These are phyloP conservation scores for Claviceps spartinae DNA, from an alignment of 2,329 filamentous ascomycete species.

Conservation along the genomic window DNA sequence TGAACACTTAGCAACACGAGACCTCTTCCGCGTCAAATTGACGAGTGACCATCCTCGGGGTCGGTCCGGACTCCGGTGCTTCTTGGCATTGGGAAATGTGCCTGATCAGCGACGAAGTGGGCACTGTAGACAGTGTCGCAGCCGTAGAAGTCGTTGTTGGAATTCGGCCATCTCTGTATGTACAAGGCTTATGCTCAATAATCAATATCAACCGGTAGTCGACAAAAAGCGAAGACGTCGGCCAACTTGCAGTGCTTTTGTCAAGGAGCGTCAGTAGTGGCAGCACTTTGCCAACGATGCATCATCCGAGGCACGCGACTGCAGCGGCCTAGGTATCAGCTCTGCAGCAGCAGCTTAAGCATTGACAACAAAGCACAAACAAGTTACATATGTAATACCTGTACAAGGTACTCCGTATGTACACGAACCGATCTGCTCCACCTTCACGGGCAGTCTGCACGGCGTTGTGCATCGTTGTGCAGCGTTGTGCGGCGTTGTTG, in stretches of 20 bases:
- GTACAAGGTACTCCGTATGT: background rate
- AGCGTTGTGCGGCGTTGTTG: background rate
- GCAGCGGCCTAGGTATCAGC: background rate
- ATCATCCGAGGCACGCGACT: background rate
- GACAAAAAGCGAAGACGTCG: background rate
- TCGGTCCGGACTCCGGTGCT: background rate
- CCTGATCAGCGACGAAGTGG: background rate
- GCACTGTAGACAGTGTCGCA: background rate
- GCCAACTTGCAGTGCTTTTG: no score
- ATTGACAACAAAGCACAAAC: background rate
- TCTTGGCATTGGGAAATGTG: background rate
- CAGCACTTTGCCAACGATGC: background rate
- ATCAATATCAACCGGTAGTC: no score
- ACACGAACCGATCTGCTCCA: constrained; percentile 4
- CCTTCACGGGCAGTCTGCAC: background rate
- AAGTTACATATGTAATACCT: no score
- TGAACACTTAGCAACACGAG: background rate
- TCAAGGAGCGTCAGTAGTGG: no score
- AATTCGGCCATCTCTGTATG: no score
- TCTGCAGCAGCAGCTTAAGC: background rate
- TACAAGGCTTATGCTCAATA: no score
- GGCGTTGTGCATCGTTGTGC: background rate
- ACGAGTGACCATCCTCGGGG: background rate
- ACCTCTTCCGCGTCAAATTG: background rate
- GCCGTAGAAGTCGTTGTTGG: background rate